Evolutionary conservation across 257 asterid genomes (phyloP).

Genomic region (Solanum piurae): DNA sequence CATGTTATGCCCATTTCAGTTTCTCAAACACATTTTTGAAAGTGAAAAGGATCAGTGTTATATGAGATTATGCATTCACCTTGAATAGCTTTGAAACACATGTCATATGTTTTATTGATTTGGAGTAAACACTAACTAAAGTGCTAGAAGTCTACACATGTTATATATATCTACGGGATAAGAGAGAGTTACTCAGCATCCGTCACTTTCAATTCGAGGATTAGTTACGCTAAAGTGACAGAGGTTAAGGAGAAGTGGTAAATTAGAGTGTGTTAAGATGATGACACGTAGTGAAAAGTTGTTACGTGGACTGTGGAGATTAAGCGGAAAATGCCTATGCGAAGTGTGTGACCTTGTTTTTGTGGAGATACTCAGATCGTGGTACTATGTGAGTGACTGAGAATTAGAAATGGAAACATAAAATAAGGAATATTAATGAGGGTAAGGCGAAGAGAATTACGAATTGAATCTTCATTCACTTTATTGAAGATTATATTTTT

Average conservation of each 20-base stretch:
- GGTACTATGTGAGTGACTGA: background rate
- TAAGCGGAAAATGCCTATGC: background rate
- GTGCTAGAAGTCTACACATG: background rate
- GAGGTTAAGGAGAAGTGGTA: background rate
- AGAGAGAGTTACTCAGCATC: too few relatives aligned
- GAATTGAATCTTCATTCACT: background rate
- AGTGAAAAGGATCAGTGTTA: background rate
- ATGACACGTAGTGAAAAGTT: background rate
- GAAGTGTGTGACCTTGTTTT: background rate
- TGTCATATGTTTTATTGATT: background rate
- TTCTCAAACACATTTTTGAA: background rate
- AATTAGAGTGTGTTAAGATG: background rate
- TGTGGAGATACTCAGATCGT: background rate
- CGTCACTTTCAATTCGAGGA: accelerated
- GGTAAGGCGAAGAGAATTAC: background rate
- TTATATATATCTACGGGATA: background rate
- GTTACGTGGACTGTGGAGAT: background rate
- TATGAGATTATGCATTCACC: too few relatives aligned
- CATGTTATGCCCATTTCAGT: background rate
- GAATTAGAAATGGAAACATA: too few relatives aligned
- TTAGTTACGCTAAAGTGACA: background rate
- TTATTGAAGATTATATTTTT: background rate
- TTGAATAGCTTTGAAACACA: background rate
- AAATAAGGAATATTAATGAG: background rate
- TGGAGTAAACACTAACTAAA: background rate